These are phyloP conservation scores for Nakazawaea ambrosiae DNA, from an alignment of 805 yeast genomes.

Conservation along the genomic window DNA sequence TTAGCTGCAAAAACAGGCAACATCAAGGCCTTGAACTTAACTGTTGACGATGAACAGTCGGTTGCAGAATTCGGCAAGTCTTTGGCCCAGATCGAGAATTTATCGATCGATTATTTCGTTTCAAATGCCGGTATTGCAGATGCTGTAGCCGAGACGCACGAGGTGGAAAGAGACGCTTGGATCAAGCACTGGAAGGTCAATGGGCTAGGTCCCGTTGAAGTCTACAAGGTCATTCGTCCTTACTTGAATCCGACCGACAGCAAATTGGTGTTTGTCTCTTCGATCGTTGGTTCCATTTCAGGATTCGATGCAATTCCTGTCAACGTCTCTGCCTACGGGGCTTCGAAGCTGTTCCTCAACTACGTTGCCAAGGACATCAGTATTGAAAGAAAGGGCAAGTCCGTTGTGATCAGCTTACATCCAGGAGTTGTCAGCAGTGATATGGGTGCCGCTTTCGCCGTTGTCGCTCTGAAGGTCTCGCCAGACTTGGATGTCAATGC, in stretches of 20 bases:
- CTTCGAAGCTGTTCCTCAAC: constrained; percentile 31
- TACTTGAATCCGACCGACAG: not conserved
- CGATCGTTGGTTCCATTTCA: constrained; percentile 20
- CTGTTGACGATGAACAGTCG: not conserved
- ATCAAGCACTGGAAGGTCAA: constrained; percentile 17
- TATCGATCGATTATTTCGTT: not conserved
- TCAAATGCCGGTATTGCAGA: not conserved
- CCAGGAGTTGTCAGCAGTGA: constrained; percentile 33
- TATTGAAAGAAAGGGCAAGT: constrained; percentile 22
- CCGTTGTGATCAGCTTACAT: constrained; percentile 22
- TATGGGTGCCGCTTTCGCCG: constrained; percentile 15
- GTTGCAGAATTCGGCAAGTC: constrained; percentile 8
- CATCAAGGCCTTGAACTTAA: not conserved
- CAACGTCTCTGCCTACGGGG: constrained; percentile 25
- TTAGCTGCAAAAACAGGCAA: not conserved
- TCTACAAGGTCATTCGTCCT: constrained; percentile 9
- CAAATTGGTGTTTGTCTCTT: constrained; percentile 20
- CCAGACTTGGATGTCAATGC: not conserved
- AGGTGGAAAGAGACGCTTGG: constrained; percentile 14
- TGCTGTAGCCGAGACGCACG: constrained; percentile 10
- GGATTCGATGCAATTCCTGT: constrained; percentile 12
- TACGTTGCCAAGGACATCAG: constrained; percentile 21
- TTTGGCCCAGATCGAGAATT: not conserved
- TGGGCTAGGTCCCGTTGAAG: constrained; percentile 20
- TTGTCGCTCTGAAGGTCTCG: not conserved